Conservation (phyloP, 805 yeast species). For the Teunomyces tritomae region DNA sequence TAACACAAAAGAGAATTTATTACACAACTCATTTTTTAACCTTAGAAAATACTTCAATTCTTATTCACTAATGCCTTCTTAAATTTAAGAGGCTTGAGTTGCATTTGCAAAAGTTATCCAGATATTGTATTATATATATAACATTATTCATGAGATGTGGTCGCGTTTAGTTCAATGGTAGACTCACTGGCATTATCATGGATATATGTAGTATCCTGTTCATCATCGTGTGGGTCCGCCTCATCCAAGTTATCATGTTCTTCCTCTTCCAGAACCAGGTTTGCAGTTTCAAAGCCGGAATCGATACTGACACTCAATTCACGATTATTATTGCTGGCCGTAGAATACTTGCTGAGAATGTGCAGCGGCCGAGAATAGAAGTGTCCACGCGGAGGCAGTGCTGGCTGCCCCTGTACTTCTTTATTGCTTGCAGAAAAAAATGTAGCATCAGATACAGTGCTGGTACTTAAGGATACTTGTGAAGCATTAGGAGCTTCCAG, state of each 20-base stretch:
- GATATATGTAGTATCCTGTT: not conserved
- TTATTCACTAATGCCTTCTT: no score
- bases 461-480: not conserved
- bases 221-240: not conserved
- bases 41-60: no score
- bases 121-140: no score
- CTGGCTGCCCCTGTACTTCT: not conserved
- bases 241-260: not conserved
- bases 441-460: conserved; percentile 7
- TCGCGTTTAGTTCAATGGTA: conserved; percentile 1
- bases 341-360: conserved; percentile 19
- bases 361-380: conserved; percentile 24
- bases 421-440: conserved; percentile 14
- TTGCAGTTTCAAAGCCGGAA: conserved; percentile 1
- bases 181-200: conserved; percentile 4
- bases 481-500: not conserved
- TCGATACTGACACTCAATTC: conserved; percentile 21
- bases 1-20: not conserved
- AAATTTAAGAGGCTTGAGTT: no score
- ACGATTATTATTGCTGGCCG: conserved; percentile 1
- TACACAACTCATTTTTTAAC: no score
- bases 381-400: conserved; percentile 9
- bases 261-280: not conserved
- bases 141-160: no score
- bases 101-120: no score